Evolutionary conservation across 257 asterid genomes (phyloP).

Genomic region (Petrea volubilis): DNA sequence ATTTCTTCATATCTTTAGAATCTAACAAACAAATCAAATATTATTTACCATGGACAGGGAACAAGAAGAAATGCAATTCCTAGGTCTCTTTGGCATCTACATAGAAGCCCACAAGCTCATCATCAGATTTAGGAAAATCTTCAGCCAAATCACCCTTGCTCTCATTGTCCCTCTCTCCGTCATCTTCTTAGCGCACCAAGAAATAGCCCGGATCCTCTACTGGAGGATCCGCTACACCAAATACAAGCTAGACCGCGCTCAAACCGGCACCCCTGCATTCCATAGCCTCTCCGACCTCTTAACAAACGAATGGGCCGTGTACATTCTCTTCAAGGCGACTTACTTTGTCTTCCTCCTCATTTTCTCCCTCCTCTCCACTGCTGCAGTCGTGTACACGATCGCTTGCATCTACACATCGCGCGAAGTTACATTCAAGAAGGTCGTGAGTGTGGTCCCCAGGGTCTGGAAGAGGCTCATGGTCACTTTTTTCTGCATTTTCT

Average conservation of each 20-base stretch:
- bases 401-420: conserved; percentile 49
- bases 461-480: conserved; percentile 59
- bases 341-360: conserved; percentile 40
- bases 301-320: conserved; percentile 27
- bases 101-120: conserved; percentile 49
- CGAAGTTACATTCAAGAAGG: conserved; percentile 37
- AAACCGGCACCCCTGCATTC: too few relatives aligned
- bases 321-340: conserved; percentile 32
- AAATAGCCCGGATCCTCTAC: conserved; percentile 34
- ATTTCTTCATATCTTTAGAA: too few relatives aligned
- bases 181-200: conserved; percentile 51
- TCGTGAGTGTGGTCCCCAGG: conserved; percentile 52
- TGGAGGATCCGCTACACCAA: conserved; percentile 23
- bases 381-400: conserved; percentile 56
- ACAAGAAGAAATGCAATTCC: conserved; percentile 57
- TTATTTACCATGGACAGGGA: conserved; percentile 42
- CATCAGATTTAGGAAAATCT: conserved; percentile 41
- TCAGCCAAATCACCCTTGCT: conserved; percentile 55
- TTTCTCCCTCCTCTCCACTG: conserved; percentile 55
- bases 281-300: too few relatives aligned
- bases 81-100: conserved; percentile 53
- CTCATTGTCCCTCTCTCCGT: conserved; percentile 55
- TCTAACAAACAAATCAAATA: too few relatives aligned
- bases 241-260: too few relatives aligned
- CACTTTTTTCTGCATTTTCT: conserved; percentile 45